Base-by-base conservation (phyloP, 2,329 filamentous ascomycete species). In the Colletotrichum euphorbiae region DNA sequence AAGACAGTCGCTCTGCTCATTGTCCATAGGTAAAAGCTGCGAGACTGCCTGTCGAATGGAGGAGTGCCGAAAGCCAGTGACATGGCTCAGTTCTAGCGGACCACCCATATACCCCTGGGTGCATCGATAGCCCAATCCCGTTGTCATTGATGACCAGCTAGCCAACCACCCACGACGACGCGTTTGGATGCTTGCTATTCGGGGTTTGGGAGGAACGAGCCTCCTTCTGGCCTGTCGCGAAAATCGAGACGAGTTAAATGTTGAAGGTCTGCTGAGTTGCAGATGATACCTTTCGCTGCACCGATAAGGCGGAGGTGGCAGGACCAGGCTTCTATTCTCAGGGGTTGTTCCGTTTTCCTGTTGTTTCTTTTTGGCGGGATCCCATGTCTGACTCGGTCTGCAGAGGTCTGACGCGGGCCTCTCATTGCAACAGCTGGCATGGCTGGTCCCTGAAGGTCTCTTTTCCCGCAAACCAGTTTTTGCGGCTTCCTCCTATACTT, bases 291-390 rank as follows among this genome's bases (percentile, higher is more conserved):
- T 28, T 17, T 52, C n/a, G 50, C 50, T 51, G 11, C n/a, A 21
- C 15, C 28, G 58, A 42, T 31, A 56, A 62, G 33, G 60, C 21
- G 43, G 13, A 50, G 40, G 40, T 15, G 54, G 24, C 40, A 21
- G 52, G 60, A 40, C 59, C 51, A 45, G 51, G 59, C 64, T 64
- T 28, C 28, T 28, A 28, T 24, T 57, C 64, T 67, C 52, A 64
- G 61, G 66, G 48, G 55, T 67, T 68, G 61, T 59, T 65, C 59
- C 61, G 60, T 68, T 40, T 52, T 59, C 48, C 50, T 48, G 55
- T 59, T 59, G 66, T 59, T 65, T 65, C 61, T 45, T 38, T 52
- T 59, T 48, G 66, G 66, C 40, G 55, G 66, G 61, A 66, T 69
- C 66, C 65, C 61, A 66, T 66, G 61, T 45, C 54, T 60, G 66